Base-by-base conservation (phyloP, 371 early-diverging fungal genomes). In the Blastocladiella emersonii region DNA sequence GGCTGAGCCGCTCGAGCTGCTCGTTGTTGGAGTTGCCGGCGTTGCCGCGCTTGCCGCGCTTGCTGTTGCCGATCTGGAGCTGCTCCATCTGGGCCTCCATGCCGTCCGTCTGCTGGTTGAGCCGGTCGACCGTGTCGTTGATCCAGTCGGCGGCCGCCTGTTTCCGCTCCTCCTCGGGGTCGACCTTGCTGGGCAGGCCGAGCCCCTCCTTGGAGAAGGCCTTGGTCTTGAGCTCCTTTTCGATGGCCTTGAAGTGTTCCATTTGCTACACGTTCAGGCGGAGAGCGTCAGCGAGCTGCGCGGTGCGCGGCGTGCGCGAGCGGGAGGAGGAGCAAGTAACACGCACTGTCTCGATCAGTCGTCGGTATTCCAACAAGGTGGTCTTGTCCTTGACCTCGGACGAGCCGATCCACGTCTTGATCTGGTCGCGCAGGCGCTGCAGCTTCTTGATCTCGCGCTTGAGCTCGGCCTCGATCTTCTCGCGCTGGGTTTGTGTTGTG, bases 401-500 rank as follows among this genome's bases (percentile, higher is more conserved):
- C 55, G 85, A 87, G 6, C 88, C 79, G 44, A 92, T 76, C 95
- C 95, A 98, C 63, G 88, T 85, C 74, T 96, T 95, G 71, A 98
- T 96, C 73, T 95, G 94, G 75, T 98, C 98, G 51, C 98, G 86
- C 65, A 82, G 78, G 67, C 95, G 79, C 70, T 96, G 96, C 61
- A 97, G 79, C 74, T 96, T 95, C 73, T 98, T 98, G 73, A 98
- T 96, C 75, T 98, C 97, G 77, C 93, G 93, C 72, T 98, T 98
- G 66, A 98, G 74, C 66, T 95, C 96, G 53, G 82, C 82, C 68
- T 98, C 98, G 66, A 88, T 86, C 76, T 96, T 95, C 68, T 98
- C 94, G 74, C 92, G 92, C 71, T 95, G 95, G 64, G 92, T 86
- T 57, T 79, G 68, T 66, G 87, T 91, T 19, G 80, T 80, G 15